Percentiles rank a stretch among this genome's conserved stretches.
These are phyloP conservation scores for Talaromyces trachyspermus DNA, from an alignment of 495 filamentous ascomycete species.

Conservation along the genomic window DNA sequence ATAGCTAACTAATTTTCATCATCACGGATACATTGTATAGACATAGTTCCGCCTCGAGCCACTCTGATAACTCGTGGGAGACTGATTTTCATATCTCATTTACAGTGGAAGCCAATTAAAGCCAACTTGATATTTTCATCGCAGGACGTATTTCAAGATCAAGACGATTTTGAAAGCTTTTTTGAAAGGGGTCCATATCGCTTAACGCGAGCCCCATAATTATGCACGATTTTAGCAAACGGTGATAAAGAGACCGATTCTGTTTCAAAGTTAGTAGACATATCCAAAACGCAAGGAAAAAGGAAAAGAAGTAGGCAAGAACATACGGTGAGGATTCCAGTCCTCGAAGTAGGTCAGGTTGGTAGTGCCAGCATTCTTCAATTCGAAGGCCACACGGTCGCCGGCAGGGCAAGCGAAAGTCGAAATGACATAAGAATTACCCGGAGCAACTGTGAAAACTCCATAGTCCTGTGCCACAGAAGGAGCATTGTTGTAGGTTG, in stretches of 20 bases:
- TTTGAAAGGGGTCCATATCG: too few species aligned
- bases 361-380: slow-evolving; percentile 44
- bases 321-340: slow-evolving; percentile 49
- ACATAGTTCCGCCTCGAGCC: too few species aligned
- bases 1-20: too few species aligned
- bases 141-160: too few species aligned
- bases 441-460: slow-evolving; percentile 40
- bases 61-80: too few species aligned
- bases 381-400: slow-evolving; percentile 40
- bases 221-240: slow-evolving; percentile 45
- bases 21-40: too few species aligned
- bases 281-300: neutral
- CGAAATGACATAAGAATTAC: slow-evolving; percentile 48
- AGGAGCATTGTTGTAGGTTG: slow-evolving; percentile 45
- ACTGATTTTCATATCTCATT: too few species aligned
- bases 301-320: neutral
- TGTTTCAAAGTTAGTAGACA: slow-evolving; percentile 19
- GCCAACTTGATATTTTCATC: too few species aligned
- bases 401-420: slow-evolving; percentile 52
- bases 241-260: slow-evolving; percentile 57
- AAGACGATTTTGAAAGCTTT: too few species aligned
- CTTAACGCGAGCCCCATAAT: too few species aligned
- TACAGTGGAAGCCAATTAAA: too few species aligned
- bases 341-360: slow-evolving; percentile 59
- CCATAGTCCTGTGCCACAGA: slow-evolving; percentile 38